phyloP scores from a whole-genome alignment of 2,329 filamentous ascomycete genomes.

The Beauveria bassiana region DNA sequence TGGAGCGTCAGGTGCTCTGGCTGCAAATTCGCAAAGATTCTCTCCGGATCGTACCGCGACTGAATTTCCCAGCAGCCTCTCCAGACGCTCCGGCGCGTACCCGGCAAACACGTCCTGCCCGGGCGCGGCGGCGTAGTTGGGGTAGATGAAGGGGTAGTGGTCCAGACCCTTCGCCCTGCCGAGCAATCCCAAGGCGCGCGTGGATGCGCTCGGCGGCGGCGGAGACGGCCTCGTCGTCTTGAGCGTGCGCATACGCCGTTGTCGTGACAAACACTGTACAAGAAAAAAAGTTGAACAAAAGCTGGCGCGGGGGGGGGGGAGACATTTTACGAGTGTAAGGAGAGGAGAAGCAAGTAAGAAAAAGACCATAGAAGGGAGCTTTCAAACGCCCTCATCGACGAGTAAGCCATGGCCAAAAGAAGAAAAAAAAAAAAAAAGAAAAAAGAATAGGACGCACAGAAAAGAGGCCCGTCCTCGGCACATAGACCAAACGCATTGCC shows the following conservation, averaged over 20 bases:
- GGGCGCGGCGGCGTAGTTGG: not conserved
- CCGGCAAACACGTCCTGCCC: not conserved
- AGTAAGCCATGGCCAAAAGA: too few relatives aligned
- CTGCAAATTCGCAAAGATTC: constrained; percentile 3
- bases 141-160: not conserved
- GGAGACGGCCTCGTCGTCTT: not conserved
- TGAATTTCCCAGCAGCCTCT: not conserved
- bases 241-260: not conserved
- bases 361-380: too few relatives aligned
- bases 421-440: too few relatives aligned
- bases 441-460: not conserved
- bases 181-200: not conserved
- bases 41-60: not conserved
- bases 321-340: too few relatives aligned
- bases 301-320: too few relatives aligned
- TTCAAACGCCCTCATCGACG: too few relatives aligned
- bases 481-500: not conserved
- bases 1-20: not conserved
- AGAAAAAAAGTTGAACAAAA: not conserved
- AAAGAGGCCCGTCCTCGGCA: not conserved
- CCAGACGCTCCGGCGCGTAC: not conserved
- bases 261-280: not conserved
- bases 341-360: too few relatives aligned
- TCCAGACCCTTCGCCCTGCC: not conserved
- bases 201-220: not conserved